Evolutionary conservation across 129 eudicot genomes (phyloP), one percentile per base, ranked within the genome.

Genomic region (Silybum marianum): DNA sequence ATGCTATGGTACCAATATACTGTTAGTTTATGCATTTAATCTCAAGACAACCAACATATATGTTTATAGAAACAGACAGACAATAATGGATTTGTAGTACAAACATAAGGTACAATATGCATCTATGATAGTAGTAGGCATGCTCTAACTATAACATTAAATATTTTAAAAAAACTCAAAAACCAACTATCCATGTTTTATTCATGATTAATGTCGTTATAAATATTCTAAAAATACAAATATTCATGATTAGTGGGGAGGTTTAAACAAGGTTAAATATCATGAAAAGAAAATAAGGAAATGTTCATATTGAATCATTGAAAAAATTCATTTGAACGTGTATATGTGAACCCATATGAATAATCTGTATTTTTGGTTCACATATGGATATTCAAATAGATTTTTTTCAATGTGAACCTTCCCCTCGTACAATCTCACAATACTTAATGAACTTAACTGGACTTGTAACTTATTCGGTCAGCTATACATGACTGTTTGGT

Each of bases 61-160:
- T 70, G 73, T 82, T 78, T 71, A 26, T 26, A 76, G 67, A 71
- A 4, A 62, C 74, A 71, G 8, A 62, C 74, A 71, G 8, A 62
- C 69, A 71, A 80, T 54, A 51, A 71, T 72, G 60, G 54, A 70
- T 54, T 42, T 24, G 78, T 24, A 58, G 69, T 12, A 73, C 36
- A 32, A 32, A 73, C 16, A 60, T 25, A 60, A 60, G 23, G 67
- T n/a, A 40, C 51, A 42, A 11, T 16, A 48, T 48, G n/a, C n/a
- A 48, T 48, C 60, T 48, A 48, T 14, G 13, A 18, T 16, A 51
- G 22, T 48, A 14, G 62, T 16, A 4, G 19, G 62, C 62, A 48
- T 48, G 62, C 4, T 48, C 19, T 4, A 16, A 51, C 6, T 51
- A 16, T 16, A 16, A 51, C 8, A 51, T 51, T 51, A 16, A 51